Conservation (phyloP, 106 monocot species). For the Phalaenopsis aphrodite region DNA sequence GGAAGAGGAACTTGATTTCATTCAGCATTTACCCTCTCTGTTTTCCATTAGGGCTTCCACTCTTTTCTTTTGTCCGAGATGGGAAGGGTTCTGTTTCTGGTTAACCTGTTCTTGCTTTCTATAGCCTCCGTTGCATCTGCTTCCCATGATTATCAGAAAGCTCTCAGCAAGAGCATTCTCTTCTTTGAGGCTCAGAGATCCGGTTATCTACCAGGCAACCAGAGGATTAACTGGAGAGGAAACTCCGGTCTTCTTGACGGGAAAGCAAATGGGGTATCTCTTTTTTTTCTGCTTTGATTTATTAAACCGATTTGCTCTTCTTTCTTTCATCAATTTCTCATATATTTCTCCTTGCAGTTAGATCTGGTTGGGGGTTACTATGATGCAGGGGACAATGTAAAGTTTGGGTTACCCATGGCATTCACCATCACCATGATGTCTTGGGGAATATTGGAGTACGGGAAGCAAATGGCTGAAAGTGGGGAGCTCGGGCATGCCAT, state of each 20-base stretch:
- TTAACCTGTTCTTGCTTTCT: constrained; percentile 1
- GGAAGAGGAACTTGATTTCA: not conserved
- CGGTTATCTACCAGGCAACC: constrained; percentile 56
- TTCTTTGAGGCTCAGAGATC: constrained; percentile 97
- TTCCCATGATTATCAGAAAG: constrained; percentile 72
- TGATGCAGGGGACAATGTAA: constrained; percentile 84
- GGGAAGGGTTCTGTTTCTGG: constrained; percentile 2
- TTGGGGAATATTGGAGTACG: constrained; percentile 85
- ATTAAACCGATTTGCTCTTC: not conserved
- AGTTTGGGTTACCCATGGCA: constrained; percentile 73
- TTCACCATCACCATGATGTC: constrained; percentile 71
- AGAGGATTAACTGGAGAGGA: constrained; percentile 74
- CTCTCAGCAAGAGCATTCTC: constrained; percentile 78
- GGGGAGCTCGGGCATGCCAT: constrained; percentile 90
- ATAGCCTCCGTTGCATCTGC: constrained; percentile 15
- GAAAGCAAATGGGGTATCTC: constrained; percentile 63
- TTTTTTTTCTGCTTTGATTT: not conserved
- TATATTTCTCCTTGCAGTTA: constrained; percentile 19
- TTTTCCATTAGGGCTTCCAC: not conserved
- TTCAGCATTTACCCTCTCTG: not conserved
- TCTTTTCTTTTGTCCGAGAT: not conserved
- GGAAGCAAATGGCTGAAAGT: constrained; percentile 64
- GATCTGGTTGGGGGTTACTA: constrained; percentile 76
- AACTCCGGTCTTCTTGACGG: constrained; percentile 78
- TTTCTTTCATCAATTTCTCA: not conserved